phyloP scores from a whole-genome alignment of 495 filamentous ascomycete genomes.

The Aspergillus avenaceus region DNA sequence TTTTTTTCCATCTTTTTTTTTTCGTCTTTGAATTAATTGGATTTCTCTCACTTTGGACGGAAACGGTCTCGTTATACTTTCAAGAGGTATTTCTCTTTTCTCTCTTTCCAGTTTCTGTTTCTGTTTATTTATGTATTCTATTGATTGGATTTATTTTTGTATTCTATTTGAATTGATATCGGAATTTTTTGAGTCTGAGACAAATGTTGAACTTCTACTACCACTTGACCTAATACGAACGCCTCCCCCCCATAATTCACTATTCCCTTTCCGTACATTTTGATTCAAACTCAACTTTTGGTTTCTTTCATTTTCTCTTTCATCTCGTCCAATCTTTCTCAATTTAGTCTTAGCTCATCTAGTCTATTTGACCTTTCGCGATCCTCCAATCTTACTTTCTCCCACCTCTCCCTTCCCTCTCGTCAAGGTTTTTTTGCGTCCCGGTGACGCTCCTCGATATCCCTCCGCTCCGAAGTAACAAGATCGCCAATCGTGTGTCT shows the following conservation, averaged over 20 bases:
- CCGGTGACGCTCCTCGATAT: not conserved
- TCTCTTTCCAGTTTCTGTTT: too few species aligned
- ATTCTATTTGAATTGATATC: too few species aligned
- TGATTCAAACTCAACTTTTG: slow-evolving; percentile 1
- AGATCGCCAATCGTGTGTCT: not conserved
- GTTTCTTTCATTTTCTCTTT: not conserved
- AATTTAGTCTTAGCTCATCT: not conserved
- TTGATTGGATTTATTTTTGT: too few species aligned
- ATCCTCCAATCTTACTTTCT: not conserved
- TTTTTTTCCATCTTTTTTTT: too few species aligned
- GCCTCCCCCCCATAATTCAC: not conserved
- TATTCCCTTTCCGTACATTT: not conserved
- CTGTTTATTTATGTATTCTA: too few species aligned
- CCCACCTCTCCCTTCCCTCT: not conserved
- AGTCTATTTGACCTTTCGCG: not conserved
- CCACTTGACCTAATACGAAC: not conserved
- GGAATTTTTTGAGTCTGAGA: too few species aligned
- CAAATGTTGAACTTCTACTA: not conserved
- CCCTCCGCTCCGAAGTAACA: not conserved
- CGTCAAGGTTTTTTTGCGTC: not conserved
- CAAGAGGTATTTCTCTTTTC: too few species aligned
- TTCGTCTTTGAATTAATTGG: too few species aligned
- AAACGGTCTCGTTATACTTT: too few species aligned
- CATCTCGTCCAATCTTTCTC: not conserved
- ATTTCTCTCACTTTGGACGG: too few species aligned